Base-by-base conservation (phyloP, 2,329 filamentous ascomycete genomes). In the Diplodia intermedia region DNA sequence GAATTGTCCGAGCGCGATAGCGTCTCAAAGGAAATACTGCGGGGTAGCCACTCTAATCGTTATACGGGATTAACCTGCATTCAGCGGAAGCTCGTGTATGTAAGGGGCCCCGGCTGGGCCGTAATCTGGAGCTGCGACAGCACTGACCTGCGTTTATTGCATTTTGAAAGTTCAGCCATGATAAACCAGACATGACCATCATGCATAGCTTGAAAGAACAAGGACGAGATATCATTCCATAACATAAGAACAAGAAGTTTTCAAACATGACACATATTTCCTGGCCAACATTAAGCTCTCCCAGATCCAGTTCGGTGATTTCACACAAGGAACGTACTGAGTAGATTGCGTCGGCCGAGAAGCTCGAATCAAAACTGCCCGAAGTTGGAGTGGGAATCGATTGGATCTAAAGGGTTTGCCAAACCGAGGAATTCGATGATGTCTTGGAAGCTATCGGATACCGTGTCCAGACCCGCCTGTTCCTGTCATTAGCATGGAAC, bases 361-460 rank as follows among this genome's bases (percentile, higher is more conserved):
- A 8, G n/a, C 11, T 38, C 14, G 33, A 9, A n/a, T 23, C 18
- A 56, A 38, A 38, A 56, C 2, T 11, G 9, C 33, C 31, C 54
- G n/a, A 23, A 4, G n/a, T 56, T 56, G 20, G 33, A 2, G 26
- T 38, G 15, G 4, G 43, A 4, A 9, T 63, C 60, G 11, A 52
- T 14, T 1, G 60, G 33, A n/a, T 63, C 60, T n/a, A 63, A 6
- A 14, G 60, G 60, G 18, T 63, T 52, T 6, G 40, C 26, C 60
- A 63, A 5, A 23, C 60, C 60, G 5, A 63, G 31, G 15, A 63
- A 52, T 20, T 63, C 60, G 11, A 63, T 52, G n/a, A 63, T 52
- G n/a, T 63, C 60, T 26, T 63, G 60, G n/a, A 63, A 63, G 29
- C 60, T 63, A 3, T 63, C 60, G 1, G 60, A 52, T 7, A 63